Evolutionary conservation across 495 filamentous ascomycete genomes (phyloP).

Genomic region (Recurvomyces mirabilis): DNA sequence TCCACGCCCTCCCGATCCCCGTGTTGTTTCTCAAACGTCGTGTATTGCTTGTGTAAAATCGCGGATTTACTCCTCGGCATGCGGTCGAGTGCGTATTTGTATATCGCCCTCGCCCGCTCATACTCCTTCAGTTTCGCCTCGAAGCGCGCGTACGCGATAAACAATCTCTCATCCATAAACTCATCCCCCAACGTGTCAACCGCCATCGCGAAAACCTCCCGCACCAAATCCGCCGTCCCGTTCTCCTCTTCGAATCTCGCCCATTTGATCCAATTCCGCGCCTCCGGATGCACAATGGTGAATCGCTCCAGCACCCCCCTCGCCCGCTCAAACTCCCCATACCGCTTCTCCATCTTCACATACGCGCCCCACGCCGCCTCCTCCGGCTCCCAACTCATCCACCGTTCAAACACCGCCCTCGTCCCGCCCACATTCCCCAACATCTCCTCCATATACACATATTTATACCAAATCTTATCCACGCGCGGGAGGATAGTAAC

Average conservation of each 20-base stretch:
- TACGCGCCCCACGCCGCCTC: constrained; percentile 92
- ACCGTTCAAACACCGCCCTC: constrained; percentile 89
- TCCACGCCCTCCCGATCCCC: constrained; percentile 91
- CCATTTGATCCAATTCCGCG: constrained; percentile 98
- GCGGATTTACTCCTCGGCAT: constrained; percentile 79
- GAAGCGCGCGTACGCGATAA: constrained; percentile 83
- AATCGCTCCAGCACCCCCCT: constrained; percentile 81
- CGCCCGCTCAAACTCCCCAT: constrained; percentile 77
- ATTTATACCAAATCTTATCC: constrained; percentile 97
- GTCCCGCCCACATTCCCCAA: constrained; percentile 86
- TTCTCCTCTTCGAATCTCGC: constrained; percentile 92
- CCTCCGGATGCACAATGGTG: constrained; percentile 87
- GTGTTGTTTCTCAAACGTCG: constrained; percentile 95
- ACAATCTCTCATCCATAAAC: constrained; percentile 92
- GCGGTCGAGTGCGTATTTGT: constrained; percentile 90
- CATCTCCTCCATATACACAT: constrained; percentile 98
- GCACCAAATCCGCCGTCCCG: constrained; percentile 78
- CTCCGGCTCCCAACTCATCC: constrained; percentile 97
- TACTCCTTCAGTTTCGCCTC: constrained; percentile 91
- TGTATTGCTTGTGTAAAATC: constrained; percentile 80
- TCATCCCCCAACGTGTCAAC: constrained; percentile 88
- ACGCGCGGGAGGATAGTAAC: constrained; percentile 84
- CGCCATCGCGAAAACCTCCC: constrained; percentile 83
- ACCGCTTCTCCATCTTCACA: constrained; percentile 93
- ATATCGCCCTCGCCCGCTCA: constrained; percentile 90